Conservation (phyloP, 2,329 filamentous ascomycete species). For the Calycina herbarum region DNA sequence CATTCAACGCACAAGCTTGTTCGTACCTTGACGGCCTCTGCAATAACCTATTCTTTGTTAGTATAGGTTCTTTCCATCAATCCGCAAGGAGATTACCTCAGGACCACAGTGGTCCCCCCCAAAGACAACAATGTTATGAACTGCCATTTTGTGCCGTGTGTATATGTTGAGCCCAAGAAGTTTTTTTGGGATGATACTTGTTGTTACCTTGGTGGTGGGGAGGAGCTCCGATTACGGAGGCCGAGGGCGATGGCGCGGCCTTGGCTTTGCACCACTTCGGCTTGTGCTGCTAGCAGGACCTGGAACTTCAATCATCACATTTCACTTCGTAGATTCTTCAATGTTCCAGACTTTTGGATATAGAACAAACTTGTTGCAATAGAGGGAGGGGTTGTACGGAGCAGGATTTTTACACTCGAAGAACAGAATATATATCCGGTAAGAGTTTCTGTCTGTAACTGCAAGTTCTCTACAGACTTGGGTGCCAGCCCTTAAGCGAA, state of each 20-base stretch:
- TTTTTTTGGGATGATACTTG: not conserved
- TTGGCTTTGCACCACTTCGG: not conserved
- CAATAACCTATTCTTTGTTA: slow-evolving; percentile 61
- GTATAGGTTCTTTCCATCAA: slow-evolving; percentile 2
- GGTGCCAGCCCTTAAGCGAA: too few species aligned
- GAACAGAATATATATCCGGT: too few species aligned
- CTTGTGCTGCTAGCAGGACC: not conserved
- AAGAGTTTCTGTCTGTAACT: too few species aligned
- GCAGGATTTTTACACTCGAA: too few species aligned
- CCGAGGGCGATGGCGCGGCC: not conserved
- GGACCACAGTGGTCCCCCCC: slow-evolving; percentile 83
- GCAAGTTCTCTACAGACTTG: too few species aligned
- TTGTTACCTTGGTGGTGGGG: slow-evolving; percentile 1
- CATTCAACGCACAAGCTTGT: not conserved
- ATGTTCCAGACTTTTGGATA: not conserved
- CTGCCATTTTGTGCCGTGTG: slow-evolving; percentile 54
- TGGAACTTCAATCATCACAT: not conserved
- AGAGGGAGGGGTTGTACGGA: too few species aligned
- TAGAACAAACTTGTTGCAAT: not conserved
- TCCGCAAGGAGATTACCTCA: slow-evolving; percentile 56
- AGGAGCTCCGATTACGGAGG: not conserved
- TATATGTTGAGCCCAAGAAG: slow-evolving; percentile 4
- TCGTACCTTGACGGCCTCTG: slow-evolving; percentile 79
- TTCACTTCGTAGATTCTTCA: not conserved
- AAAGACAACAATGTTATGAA: slow-evolving; percentile 78